Percentiles rank a stretch among this genome's conserved stretches.
Conservation (phyloP, 116 monocot genomes). For the Iris pallida region DNA sequence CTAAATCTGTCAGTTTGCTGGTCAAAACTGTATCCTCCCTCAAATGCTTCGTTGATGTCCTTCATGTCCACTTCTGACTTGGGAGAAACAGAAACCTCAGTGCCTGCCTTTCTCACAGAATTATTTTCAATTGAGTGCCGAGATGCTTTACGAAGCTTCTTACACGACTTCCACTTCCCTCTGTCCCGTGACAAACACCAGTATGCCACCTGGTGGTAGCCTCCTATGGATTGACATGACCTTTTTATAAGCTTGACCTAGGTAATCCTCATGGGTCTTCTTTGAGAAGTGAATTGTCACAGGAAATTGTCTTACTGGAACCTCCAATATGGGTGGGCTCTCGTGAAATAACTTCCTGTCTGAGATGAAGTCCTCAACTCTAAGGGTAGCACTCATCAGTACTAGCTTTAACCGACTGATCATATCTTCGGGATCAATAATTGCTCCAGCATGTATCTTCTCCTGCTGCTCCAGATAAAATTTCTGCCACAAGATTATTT, state of each 20-base stretch:
- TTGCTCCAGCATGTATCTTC: constrained; percentile 42
- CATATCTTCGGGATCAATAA: constrained; percentile 47
- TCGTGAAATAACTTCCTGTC: constrained; percentile 63
- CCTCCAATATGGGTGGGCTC: constrained; percentile 67
- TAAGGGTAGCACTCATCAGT: constrained; percentile 94
- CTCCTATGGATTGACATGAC: constrained; percentile 77
- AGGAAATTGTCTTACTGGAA: constrained; percentile 74
- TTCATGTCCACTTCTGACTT: constrained; percentile 32
- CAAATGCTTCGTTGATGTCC: constrained; percentile 55
- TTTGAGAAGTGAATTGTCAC: constrained; percentile 86
- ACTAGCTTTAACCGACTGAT: constrained; percentile 65
- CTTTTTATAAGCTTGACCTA: constrained; percentile 87
- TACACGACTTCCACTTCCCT: constrained; percentile 88
- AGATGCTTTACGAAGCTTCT: constrained; percentile 60
- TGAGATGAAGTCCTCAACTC: constrained; percentile 86
- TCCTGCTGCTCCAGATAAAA: constrained; percentile 68
- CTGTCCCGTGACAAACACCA: constrained; percentile 96
- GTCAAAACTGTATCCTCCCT: constrained; percentile 22
- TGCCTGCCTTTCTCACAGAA: constrained; percentile 12
- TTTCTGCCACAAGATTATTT: constrained; percentile 36
- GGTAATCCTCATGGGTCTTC: constrained; percentile 74
- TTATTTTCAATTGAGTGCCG: constrained; percentile 15
- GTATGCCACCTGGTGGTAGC: constrained; percentile 85
- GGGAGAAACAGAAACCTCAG: constrained; percentile 4
- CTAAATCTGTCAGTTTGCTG: constrained; percentile 48